Evolutionary conservation across 73 alveolate species (phyloP), one percentile per base, ranked within the genome.

Genomic region (Paramecium biaurelia): DNA sequence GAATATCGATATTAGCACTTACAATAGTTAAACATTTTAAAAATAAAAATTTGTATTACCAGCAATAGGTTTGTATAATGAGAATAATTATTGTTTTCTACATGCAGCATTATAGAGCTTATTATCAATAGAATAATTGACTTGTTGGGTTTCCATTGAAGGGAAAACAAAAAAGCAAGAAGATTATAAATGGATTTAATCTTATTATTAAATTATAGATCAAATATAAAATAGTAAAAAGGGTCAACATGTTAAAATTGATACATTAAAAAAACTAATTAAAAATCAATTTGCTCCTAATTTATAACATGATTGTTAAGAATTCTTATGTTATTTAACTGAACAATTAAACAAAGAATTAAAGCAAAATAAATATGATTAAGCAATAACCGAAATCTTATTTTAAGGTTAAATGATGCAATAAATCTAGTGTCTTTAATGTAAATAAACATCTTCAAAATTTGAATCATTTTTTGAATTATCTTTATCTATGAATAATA

Each of bases 31-130:
- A 12, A 24, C 90, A 28, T 43, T 79, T 45, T 79, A 24, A 45
- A 79, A 79, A 45, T 23, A 32, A 24, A 30, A 43, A 45, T 79
- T 79, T 79, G 14, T 10, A 18, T 23, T 45, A 38, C 90, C 90
- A 12, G 63, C 90, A 38, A 42, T 79, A 18, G 90, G 90, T 79
- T 45, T 79, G n/a, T 79, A 79, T 79, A 79, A 79, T 45, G 90
- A 79, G 11, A 34, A 72, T 15, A 79, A 79, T 23, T 79, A 20
- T 24, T 79, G 90, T 7, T 79, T 79, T 43, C 6, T 79, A 38
- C 90, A 79, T 79, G 90, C 90, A 38, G 90, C 90, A 10, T 0
- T 79, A 10, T 15, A 79, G 47, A 79, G 90, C 15, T 34, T 79
- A 15, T 24, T 79, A 7, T 43, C 90, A 23, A 42, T 79, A 20